Evolutionary conservation across 805 yeast genomes (phyloP), one percentile per base, ranked within the genome.

Genomic region (Cyberlindnera maclurae): DNA sequence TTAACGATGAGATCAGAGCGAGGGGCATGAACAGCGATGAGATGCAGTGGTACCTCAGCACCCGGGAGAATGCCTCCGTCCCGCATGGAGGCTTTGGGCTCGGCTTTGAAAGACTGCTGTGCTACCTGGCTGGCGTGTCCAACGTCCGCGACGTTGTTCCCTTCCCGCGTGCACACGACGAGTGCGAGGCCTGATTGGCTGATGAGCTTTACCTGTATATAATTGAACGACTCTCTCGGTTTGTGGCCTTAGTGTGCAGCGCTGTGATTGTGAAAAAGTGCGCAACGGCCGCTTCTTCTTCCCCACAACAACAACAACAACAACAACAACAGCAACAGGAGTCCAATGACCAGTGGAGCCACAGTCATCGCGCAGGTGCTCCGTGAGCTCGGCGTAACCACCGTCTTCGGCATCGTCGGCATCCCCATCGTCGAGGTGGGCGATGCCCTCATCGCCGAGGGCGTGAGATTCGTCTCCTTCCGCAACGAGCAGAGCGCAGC

Each of bases 31-130:
- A 74, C 38, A 34, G 54, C 0, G 53, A 57, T 3, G 71, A 68
- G 2, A 58, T 93, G 58, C 68, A 73, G 24, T 93, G 99, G 99
- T 93, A 89, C 55, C 49, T 81, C 20, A 73, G 79, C 1, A 66
- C 83, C 8, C 68, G 98, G 43, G 65, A 65, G 44, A 79, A 82
- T 49, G 97, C 97, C 0, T 65, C 83, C 3, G 80, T 80, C 16
- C 96, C 97, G 0, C 97, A 90, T 57, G 98, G 98, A 34, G 99
- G 99, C 0, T 93, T 82, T 61, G 99, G 99, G 0, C 66, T 93
- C 68, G 99, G 99, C 0, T 77, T 89, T 49, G 98, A 93, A 58
- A 67, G 99, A 43, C 62, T 93, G 24, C 58, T 93, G 12, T 77
- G 82, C 39, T 89, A 80, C 48, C 62, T 88, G 39, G 70, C 79